Base-by-base conservation (phyloP, 495 filamentous ascomycete species). In the Daldinia loculata region DNA sequence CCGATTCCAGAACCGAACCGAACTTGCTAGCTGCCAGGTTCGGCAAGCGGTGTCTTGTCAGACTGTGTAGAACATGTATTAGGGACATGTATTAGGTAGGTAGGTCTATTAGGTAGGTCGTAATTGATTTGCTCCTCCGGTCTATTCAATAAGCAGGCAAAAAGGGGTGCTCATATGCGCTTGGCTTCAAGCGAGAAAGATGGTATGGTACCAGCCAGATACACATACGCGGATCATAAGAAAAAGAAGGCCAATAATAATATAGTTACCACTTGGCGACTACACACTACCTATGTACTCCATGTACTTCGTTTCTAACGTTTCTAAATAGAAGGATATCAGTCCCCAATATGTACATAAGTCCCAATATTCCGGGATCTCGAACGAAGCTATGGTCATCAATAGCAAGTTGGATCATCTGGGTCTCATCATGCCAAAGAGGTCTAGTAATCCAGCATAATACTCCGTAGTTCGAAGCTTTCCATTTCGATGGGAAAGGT, bases 1-100 rank as follows among this genome's bases (percentile, higher is more conserved):
- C 70, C 70, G 70, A 73, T 73, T 73, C 65, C 57, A 73, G 70
- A 73, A 73, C 65, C 70, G 66, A 73, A 73, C 70, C 70, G 65
- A 66, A 72, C 55, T 68, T 61, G 65, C 56, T 34, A 50, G 56
- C 50, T 65, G 70, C 70, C 61, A 73, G 70, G 70, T 66, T 69
- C 66, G 66, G 70, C 66, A 69, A 73, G 70, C 66, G 70, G 70
- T 69, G 70, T 66, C 65, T 68, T 52, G 9, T 62, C 48, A 56
- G 56, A 62, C 50, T 65, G 52, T 56, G 26, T 36, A 36, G 6
- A 32, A 56, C 30, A 32, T 32, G 27, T 56, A 56, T 56, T 32
- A 27, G 11, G 14, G 8, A 27, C 26, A 15, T 66, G 43, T 48
- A 43, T 53, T 66, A 59, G 17, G 30, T 66, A 59, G 17, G 30